A percentile compares a stretch with the other conserved stretches of the same genome.
Conservation (phyloP, 2,329 filamentous ascomycete species). For the Aspergillus vadensis region DNA sequence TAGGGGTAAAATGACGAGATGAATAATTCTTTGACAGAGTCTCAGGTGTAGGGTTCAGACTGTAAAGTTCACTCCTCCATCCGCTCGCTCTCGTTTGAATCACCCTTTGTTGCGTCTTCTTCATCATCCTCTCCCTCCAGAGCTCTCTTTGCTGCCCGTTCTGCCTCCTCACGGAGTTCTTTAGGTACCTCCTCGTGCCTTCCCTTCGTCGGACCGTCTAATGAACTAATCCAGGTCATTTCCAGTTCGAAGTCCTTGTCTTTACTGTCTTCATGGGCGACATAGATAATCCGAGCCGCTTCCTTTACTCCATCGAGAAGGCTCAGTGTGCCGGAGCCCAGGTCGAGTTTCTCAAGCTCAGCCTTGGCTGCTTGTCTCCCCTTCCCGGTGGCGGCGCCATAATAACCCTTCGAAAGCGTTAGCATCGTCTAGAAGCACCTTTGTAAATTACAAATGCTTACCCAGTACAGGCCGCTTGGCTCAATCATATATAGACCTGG, state of each 20-base stretch:
- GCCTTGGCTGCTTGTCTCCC: conserved; percentile 96
- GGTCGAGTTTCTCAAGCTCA: conserved; percentile 95
- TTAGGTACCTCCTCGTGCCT: conserved; percentile 91
- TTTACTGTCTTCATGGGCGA: conserved; percentile 98
- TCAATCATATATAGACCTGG: conserved; percentile 99
- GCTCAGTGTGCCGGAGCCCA: conserved; percentile 73
- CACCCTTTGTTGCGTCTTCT: conserved; percentile 65
- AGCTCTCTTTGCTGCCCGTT: conserved; percentile 86
- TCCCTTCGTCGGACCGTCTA: conserved; percentile 86
- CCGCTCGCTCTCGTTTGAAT: conserved; percentile 67
- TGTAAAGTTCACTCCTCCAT: conserved; percentile 74
- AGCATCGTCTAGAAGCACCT: conserved; percentile 18
- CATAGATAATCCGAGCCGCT: conserved; percentile 94
- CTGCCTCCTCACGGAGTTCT: conserved; percentile 85
- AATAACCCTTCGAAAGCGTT: conserved; percentile 69
- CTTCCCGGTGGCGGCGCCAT: conserved; percentile 95
- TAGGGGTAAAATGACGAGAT: not conserved
- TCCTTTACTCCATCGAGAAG: conserved; percentile 90
- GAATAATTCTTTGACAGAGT: conserved; percentile 3
- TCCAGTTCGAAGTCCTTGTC: conserved; percentile 99
- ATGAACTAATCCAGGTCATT: conserved; percentile 94
- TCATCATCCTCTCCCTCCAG: conserved; percentile 82
- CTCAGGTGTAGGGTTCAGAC: conserved; percentile 1
- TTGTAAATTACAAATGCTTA: conserved; percentile 33
- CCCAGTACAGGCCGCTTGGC: conserved; percentile 94